These are phyloP conservation scores for Raphanus sativus DNA, from an alignment of 345 rosid genomes.

Conservation along the genomic window DNA sequence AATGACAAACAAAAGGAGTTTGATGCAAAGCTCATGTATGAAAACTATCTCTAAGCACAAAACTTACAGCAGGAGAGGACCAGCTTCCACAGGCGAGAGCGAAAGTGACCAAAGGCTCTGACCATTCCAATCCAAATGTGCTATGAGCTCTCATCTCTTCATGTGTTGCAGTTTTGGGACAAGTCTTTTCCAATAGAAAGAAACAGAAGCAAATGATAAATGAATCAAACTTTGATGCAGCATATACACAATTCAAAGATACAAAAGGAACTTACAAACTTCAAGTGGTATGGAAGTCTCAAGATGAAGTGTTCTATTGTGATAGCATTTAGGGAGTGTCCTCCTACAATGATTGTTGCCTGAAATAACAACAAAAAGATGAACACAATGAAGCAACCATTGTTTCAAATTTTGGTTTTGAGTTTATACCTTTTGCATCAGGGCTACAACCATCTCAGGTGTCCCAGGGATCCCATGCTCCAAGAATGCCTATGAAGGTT, in stretches of 20 bases:
- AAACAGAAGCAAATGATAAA: background rate
- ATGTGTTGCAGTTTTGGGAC: constrained; percentile 63
- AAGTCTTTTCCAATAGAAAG: constrained; percentile 47
- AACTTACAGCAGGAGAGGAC: constrained; percentile 92
- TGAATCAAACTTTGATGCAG: background rate
- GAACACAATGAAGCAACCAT: background rate
- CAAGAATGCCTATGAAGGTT: constrained; percentile 59
- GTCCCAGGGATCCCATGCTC: constrained; percentile 76
- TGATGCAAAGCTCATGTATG: background rate
- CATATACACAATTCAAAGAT: background rate
- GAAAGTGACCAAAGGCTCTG: constrained; percentile 85
- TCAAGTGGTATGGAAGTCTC: constrained; percentile 89
- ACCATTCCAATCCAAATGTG: constrained; percentile 75
- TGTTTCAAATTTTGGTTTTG: constrained; percentile 2
- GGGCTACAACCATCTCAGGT: constrained; percentile 74
- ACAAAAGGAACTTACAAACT: constrained; percentile 56
- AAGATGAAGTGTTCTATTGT: constrained; percentile 90
- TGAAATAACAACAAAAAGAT: constrained; percentile 33
- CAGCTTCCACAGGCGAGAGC: constrained; percentile 94
- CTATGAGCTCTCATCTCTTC: constrained; percentile 69
- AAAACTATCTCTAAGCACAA: background rate
- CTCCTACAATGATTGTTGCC: constrained; percentile 81
- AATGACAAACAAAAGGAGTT: background rate
- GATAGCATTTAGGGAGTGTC: constrained; percentile 69
- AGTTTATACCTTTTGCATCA: constrained; percentile 77